Conservation (phyloP, 129 eudicot species). For the carrot (Daucus carota) region DNA sequence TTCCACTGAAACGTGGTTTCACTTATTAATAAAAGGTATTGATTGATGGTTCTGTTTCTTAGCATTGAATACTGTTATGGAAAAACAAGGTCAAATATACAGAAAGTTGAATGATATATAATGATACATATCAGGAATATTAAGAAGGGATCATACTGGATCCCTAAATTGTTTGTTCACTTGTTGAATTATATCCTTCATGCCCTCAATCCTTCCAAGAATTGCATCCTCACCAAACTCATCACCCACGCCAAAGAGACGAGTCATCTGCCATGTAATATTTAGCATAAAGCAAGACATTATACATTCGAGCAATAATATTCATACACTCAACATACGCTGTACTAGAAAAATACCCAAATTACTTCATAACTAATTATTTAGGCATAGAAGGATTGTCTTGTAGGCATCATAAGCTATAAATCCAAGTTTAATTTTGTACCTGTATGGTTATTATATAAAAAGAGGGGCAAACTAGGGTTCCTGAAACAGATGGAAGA, state of each 20-base stretch:
- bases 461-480: not conserved
- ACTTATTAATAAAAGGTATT: too few relatives aligned
- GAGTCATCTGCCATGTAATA: constrained; percentile 68
- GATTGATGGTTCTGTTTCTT: not conserved
- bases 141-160: constrained; percentile 54
- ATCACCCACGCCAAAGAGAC: constrained; percentile 76
- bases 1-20: too few relatives aligned
- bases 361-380: not conserved
- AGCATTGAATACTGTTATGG: not conserved
- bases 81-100: not conserved
- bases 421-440: not conserved
- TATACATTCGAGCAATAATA: not conserved
- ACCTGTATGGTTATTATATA: not conserved
- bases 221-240: constrained; percentile 89
- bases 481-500: too few relatives aligned
- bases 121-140: not conserved
- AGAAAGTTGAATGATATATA: not conserved
- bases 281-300: not conserved
- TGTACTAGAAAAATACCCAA: not conserved
- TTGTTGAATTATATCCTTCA: constrained; percentile 88
- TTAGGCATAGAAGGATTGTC: not conserved
- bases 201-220: constrained; percentile 84
- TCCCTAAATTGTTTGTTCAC: constrained; percentile 93
- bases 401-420: not conserved
- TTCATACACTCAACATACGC: not conserved